These are phyloP conservation scores for Keithomyces neogunnii DNA, from an alignment of 2,329 filamentous ascomycete species.

Conservation along the genomic window DNA sequence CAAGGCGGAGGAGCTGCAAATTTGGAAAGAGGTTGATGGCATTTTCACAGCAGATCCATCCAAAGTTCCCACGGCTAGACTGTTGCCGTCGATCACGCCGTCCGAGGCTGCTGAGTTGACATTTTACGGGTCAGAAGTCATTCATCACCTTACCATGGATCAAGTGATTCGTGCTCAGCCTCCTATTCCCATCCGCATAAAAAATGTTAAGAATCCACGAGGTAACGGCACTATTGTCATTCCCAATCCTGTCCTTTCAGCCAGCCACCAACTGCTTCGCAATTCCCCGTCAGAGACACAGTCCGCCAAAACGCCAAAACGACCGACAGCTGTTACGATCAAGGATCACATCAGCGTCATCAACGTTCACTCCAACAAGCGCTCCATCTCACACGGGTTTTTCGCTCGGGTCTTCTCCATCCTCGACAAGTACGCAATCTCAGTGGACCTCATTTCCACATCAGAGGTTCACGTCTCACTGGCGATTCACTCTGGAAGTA, in stretches of 20 bases:
- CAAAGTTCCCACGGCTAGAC: slow-evolving; percentile 85
- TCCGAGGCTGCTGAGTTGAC: slow-evolving; percentile 94
- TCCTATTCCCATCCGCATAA: slow-evolving; percentile 79
- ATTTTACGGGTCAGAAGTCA: slow-evolving; percentile 91
- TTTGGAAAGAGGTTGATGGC: slow-evolving; percentile 98
- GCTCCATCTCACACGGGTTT: slow-evolving; percentile 92
- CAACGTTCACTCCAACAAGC: slow-evolving; percentile 96
- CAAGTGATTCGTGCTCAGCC: slow-evolving; percentile 76
- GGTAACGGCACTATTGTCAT: slow-evolving; percentile 75
- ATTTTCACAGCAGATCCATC: slow-evolving; percentile 80
- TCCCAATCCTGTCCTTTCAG: slow-evolving; percentile 55
- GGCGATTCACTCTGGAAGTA: slow-evolving; percentile 78
- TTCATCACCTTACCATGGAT: slow-evolving; percentile 98
- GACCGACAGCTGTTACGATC: slow-evolving; percentile 87
- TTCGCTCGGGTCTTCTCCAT: slow-evolving; percentile 90
- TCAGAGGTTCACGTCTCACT: slow-evolving; percentile 96
- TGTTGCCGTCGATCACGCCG: slow-evolving; percentile 84
- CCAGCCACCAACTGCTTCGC: slow-evolving; percentile 50
- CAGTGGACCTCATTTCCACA: slow-evolving; percentile 92
- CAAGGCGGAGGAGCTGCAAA: slow-evolving; percentile 81
- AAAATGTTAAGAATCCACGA: slow-evolving; percentile 82
- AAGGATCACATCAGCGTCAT: slow-evolving; percentile 96
- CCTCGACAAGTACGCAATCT: slow-evolving; percentile 76
- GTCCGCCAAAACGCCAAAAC: slow-evolving; percentile 50
- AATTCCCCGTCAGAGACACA: slow-evolving; percentile 31